Conservation (phyloP, 805 yeast genomes). For the Candida caryicola region DNA sequence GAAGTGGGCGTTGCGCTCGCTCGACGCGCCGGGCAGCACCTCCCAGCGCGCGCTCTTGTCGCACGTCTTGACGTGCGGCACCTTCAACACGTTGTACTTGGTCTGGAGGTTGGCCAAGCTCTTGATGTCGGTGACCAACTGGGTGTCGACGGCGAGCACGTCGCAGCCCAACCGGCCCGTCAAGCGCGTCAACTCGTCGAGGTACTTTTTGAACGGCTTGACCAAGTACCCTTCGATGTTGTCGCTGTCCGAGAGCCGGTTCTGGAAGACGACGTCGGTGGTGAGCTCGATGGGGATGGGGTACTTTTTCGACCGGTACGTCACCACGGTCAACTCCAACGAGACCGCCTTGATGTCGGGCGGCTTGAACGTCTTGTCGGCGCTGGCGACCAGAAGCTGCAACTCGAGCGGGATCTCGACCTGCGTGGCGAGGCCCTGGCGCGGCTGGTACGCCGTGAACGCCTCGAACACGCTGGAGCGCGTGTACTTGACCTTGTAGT, state of each 20-base stretch:
- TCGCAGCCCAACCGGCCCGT: slow-evolving; percentile 16
- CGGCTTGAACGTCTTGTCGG: slow-evolving; percentile 10
- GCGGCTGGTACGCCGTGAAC: not conserved
- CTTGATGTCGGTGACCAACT: slow-evolving; percentile 26
- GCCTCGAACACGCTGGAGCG: slow-evolving; percentile 1
- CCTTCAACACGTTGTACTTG: slow-evolving; percentile 19
- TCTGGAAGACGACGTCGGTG: slow-evolving; percentile 31
- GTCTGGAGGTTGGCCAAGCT: slow-evolving; percentile 21
- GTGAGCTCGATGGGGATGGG: slow-evolving; percentile 40
- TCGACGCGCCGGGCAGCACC: too few species aligned
- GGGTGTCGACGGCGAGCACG: slow-evolving; percentile 16
- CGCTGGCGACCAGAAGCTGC: slow-evolving; percentile 13
- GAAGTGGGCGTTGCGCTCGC: too few species aligned
- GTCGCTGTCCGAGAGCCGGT: slow-evolving; percentile 15
- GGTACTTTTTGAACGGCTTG: slow-evolving; percentile 19
- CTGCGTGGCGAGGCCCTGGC: not conserved
- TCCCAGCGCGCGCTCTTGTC: too few species aligned
- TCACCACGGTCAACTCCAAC: slow-evolving; percentile 30
- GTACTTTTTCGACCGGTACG: slow-evolving; percentile 30
- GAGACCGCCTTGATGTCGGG: slow-evolving; percentile 22
- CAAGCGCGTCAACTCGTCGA: slow-evolving; percentile 16
- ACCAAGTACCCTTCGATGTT: slow-evolving; percentile 19
- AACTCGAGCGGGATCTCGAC: slow-evolving; percentile 3
- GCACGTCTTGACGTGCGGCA: too few species aligned
- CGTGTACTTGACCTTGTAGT: slow-evolving; percentile 7